A percentile compares a stretch with the other conserved stretches of the same genome.
phyloP scores from a whole-genome alignment of 75 land plant species.

The Pinus taeda region DNA sequence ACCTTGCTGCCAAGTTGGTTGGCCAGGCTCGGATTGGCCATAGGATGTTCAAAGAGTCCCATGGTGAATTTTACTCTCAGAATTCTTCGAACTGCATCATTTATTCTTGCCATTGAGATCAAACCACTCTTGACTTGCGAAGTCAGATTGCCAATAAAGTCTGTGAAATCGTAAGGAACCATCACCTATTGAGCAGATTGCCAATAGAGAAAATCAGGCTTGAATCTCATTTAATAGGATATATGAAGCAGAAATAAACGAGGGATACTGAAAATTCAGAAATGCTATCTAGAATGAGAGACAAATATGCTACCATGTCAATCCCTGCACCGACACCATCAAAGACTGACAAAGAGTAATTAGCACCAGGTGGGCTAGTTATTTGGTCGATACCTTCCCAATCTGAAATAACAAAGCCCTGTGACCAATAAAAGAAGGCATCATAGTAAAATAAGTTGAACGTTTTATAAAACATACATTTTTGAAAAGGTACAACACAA shows the following conservation, averaged over 20 bases:
- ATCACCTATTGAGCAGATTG: slow-evolving; percentile 35
- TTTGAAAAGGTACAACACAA: background rate
- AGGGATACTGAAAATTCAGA: background rate
- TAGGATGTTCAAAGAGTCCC: slow-evolving; percentile 67
- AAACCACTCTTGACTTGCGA: slow-evolving; percentile 25
- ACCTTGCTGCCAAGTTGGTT: slow-evolving; percentile 36
- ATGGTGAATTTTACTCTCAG: slow-evolving; percentile 50
- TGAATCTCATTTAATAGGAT: background rate
- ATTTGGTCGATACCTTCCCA: slow-evolving; percentile 69
- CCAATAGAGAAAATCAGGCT: background rate
- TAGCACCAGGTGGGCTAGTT: slow-evolving; percentile 54
- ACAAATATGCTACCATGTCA: slow-evolving; percentile 50
- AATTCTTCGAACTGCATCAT: slow-evolving; percentile 68
- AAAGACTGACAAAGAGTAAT: slow-evolving; percentile 55
- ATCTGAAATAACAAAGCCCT: slow-evolving; percentile 72
- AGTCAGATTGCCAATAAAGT: slow-evolving; percentile 35
- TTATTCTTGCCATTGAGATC: slow-evolving; percentile 43
- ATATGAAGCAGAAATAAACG: background rate
- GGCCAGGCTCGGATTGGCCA: slow-evolving; percentile 28
- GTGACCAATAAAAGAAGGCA: slow-evolving; percentile 13
- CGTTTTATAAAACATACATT: background rate
- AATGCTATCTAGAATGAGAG: background rate
- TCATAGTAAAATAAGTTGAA: background rate
- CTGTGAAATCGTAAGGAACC: slow-evolving; percentile 47
- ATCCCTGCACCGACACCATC: slow-evolving; percentile 53